These are phyloP conservation scores for Coemansia asiatica DNA, from an alignment of 192 early-diverging fungal species.

Conservation along the genomic window DNA sequence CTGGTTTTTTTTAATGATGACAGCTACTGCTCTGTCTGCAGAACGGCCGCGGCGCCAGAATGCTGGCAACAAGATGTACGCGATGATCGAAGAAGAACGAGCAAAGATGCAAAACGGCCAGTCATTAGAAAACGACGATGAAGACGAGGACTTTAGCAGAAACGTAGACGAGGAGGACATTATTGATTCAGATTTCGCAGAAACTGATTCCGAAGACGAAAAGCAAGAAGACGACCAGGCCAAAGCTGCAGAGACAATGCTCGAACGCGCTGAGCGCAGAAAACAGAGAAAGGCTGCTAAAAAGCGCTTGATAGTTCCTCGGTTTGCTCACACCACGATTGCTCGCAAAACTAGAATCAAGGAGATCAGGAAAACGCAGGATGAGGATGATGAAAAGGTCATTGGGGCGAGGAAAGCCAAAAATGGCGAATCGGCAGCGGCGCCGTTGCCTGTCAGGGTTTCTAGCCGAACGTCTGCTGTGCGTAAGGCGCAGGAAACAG, in stretches of 20 bases:
- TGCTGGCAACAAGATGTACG: slow-evolving; percentile 48
- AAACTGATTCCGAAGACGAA: slow-evolving; percentile 52
- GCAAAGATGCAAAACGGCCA: slow-evolving; percentile 44
- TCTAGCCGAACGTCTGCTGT: slow-evolving; percentile 43
- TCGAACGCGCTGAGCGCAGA: slow-evolving; percentile 28
- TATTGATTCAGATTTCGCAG: slow-evolving; percentile 45
- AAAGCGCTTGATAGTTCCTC: slow-evolving; percentile 35
- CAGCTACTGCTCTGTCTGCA: slow-evolving; percentile 1
- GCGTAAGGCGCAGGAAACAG: slow-evolving; percentile 43
- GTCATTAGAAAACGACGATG: slow-evolving; percentile 28
- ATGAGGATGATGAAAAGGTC: too few species aligned
- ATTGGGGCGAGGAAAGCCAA: background rate
- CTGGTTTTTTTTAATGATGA: too few species aligned
- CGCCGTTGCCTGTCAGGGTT: slow-evolving; percentile 33
- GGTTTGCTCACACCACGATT: slow-evolving; percentile 25
- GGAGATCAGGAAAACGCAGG: background rate
- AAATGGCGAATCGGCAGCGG: background rate
- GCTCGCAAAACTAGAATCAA: background rate
- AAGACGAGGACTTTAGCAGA: slow-evolving; percentile 43
- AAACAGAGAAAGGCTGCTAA: slow-evolving; percentile 35
- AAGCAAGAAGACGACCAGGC: slow-evolving; percentile 22
- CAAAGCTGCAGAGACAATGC: slow-evolving; percentile 26
- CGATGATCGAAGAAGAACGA: slow-evolving; percentile 45
- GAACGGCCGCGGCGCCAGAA: slow-evolving; percentile 45
- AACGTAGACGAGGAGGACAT: slow-evolving; percentile 36